Base-by-base conservation (phyloP, 2,329 filamentous ascomycete species). In the Arthroderma sp. region DNA sequence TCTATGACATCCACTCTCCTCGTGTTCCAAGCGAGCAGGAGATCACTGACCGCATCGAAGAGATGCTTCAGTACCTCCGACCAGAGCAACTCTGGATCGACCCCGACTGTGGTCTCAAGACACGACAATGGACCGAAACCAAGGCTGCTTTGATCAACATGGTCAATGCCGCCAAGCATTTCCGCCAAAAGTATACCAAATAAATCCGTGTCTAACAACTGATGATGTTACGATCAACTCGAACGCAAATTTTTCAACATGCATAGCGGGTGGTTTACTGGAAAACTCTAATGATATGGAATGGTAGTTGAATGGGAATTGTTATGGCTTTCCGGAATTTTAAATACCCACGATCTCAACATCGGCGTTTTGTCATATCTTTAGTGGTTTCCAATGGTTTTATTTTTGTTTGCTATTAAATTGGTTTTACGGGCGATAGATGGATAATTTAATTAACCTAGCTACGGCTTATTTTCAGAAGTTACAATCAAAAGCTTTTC, bases 11-110 rank as follows among this genome's bases (percentile, higher is more conserved):
- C 75, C 91, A 98, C 84, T 94, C 86, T 55, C 91, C 91, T 56
- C 89, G 91, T 84, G 80, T 98, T 50, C 91, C 91, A 63, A 83
- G 80, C 65, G 85, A 95, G 80, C 78, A 94, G 74, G 91, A 98
- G 81, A 94, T 98, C 77, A 89, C 86, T 80, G 83, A 88, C 73
- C 84, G 91, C 64, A 84, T 98, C 67, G 80, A 85, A 66, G 91
- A 98, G 83, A 96, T 96, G 91, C 80, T 98, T 55, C 77, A 84
- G 71, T 88, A 86, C 78, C 84, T 96, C 71, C 89, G 87, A 78
- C 88, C 88, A 48, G 87, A 95, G 63, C 91, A 98, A 79, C 85
- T 98, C 66, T 98, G 91, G 91, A 85, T 96, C 73, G 89, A 98
- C 77, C 91, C 91, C 57, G 91, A 98, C 75, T 98, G 91, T 65